Evolutionary conservation across 1,284 basidiomycete species (phyloP).

Genomic region (Ceratobasidium sp.): DNA sequence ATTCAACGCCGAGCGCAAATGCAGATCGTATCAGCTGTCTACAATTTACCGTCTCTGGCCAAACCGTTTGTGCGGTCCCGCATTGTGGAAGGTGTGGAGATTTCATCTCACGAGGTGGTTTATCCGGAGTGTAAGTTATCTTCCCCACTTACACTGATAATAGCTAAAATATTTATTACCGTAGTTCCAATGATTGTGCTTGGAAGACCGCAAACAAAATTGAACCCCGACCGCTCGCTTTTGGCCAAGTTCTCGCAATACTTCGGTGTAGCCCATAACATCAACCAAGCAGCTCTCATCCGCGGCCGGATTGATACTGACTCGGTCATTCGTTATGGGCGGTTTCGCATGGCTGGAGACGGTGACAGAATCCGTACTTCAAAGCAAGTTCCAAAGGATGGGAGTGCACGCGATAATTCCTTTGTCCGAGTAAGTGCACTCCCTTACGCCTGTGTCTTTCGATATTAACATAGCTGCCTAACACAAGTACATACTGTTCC

Average conservation of each 20-base stretch:
- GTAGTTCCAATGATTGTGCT: not conserved
- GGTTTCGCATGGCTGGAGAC: not conserved
- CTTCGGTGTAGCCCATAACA: not conserved
- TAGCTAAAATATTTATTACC: not conserved
- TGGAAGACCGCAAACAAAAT: not conserved
- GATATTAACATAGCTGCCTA: not conserved
- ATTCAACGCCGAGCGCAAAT: conserved; percentile 5
- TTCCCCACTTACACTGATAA: not conserved
- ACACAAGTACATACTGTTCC: not conserved
- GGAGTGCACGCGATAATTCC: conserved; percentile 15
- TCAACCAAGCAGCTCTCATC: not conserved
- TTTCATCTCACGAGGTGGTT: conserved; percentile 3
- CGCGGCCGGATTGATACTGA: not conserved
- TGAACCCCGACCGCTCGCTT: not conserved
- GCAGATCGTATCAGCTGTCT: not conserved
- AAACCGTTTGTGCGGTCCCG: not conserved
- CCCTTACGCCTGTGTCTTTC: not conserved
- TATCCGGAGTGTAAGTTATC: conserved; percentile 10
- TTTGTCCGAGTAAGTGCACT: conserved; percentile 1
- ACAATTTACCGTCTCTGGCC: not conserved
- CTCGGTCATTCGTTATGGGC: not conserved
- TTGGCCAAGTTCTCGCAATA: conserved; percentile 5
- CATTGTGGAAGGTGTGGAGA: not conserved
- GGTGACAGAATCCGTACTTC: conserved; percentile 1
- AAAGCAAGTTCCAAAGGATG: not conserved